Evolutionary conservation across 225 moss, liverwort and hornwort species (phyloP), one percentile per base, ranked within the genome.

Genomic region (Polytrichum commune): DNA sequence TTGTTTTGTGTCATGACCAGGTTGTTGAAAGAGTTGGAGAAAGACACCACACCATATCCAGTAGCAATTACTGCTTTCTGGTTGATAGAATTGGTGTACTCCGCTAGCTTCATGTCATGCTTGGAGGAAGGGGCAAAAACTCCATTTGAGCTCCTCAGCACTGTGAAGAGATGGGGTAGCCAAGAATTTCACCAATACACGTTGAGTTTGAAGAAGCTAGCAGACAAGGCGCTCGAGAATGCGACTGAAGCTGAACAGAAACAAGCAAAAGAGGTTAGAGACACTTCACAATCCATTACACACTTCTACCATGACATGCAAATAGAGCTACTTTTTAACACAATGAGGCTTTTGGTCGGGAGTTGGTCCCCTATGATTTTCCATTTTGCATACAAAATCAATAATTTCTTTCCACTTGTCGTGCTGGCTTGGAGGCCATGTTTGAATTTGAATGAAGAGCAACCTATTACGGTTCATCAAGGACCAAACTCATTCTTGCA

Each of bases 81-180:
- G 93, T 60, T 88, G 10, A 93, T 93, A 24, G 96, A 96, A 74
- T 69, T 80, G 74, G 89, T 92, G n/a, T 96, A 96, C 82, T 84
- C 77, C 23, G 83, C 78, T 35, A 92, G 92, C 75, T 93, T 96
- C 70, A 92, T 82, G 78, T 90, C 84, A 61, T 96, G 96, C 65
- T 60, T 93, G 74, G 82, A 83, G 64, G 72, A 82, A 30, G 88
- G 71, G 64, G 90, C 93, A 7, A 82, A 88, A 60, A 86, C 88
- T 65, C 84, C 84, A 13, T 80, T 78, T 32, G 92, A 93, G 73
- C 78, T 92, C 54, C 69, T 82, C 3, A 87, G 83, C 68, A 90
- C 92, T 6, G 89, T 92, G 62, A 78, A 86, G 62, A 79, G 96
- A 35, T 96, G 96, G 96, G 93, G 96, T 18, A 96, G 83, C 69